A percentile compares a stretch with the other conserved stretches of the same genome.
Conservation (phyloP, 129 eudicot species). For the Deinandra increscens region DNA sequence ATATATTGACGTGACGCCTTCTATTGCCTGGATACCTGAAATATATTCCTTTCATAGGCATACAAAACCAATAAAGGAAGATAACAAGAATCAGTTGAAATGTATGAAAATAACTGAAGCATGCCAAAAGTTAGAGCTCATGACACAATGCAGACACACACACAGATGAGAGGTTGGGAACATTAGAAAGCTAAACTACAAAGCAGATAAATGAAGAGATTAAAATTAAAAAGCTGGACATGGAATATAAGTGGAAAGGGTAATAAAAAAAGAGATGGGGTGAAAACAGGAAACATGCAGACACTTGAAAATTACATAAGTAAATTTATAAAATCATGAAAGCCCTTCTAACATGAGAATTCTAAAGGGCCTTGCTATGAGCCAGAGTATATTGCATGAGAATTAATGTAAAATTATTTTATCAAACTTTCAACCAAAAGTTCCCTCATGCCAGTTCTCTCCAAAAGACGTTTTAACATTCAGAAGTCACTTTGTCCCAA, state of each 20-base stretch:
- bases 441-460: not conserved
- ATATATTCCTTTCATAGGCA: constrained; percentile 2
- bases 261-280: not conserved
- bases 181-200: not conserved
- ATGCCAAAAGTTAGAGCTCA: not conserved
- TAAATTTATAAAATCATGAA: not conserved
- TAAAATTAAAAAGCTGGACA: not conserved
- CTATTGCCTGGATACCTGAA: constrained; percentile 11
- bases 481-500: not conserved
- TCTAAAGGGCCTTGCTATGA: not conserved
- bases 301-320: not conserved
- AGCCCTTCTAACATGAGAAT: not conserved
- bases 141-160: not conserved
- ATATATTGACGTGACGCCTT: not conserved
- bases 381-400: not conserved
- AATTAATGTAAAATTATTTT: not conserved
- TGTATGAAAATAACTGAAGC: not conserved
- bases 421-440: not conserved
- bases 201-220: not conserved
- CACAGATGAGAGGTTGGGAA: not conserved
- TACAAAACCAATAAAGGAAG: not conserved
- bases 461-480: not conserved
- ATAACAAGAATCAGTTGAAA: constrained; percentile 2
- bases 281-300: not conserved
- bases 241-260: not conserved